Base-by-base conservation (phyloP, 192 early-diverging fungal genomes). In the Rhizophagus prolifer region DNA sequence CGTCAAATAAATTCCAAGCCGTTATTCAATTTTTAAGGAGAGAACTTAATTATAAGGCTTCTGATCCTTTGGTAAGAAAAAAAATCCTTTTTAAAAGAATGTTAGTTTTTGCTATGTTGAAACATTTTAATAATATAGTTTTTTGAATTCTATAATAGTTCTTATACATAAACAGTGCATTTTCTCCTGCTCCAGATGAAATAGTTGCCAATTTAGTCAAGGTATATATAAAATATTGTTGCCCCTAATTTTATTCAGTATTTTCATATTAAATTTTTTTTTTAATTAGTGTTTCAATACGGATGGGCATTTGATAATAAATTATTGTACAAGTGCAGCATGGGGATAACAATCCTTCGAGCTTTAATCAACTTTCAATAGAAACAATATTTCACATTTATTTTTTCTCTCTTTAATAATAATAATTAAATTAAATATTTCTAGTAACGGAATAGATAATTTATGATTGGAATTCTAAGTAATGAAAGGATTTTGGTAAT, bases 111-210 rank as follows among this genome's bases (percentile, higher is more conserved):
- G 30, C 16, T 28, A 9, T 44, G 2, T 58, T 58, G 19, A 31
- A 25, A 16, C 25, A 8, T 67, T 68, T 68, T 9, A 36, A 16
- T 67, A 4, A 68, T 6, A 38, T 23, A 41, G 61, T 14, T 61
- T 14, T 61, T n/a, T 79, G 13, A 67, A 19, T 34, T 47, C 65
- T 46, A 12, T 47, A 54, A 28, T 76, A 95, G 94, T 95, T 97
- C 79, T 83, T 97, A 26, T 97, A 97, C 81, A 88, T 97, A 21
- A 96, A 95, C 80, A 93, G 92, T 78, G 93, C 95, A n/a, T 97
- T 97, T 82, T 91, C 95, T 14, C 96, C 96, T 12, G 89, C 96
- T 36, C 96, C 96, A 19, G 96, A 97, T 79, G 96, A 96, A 83
- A 88, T 89, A 34, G 90, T 97, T 5, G 83, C 86, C 9, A 96